These are phyloP conservation scores for Leishmania mexicana DNA, from an alignment of 208 protist genomes.

Conservation along the genomic window DNA sequence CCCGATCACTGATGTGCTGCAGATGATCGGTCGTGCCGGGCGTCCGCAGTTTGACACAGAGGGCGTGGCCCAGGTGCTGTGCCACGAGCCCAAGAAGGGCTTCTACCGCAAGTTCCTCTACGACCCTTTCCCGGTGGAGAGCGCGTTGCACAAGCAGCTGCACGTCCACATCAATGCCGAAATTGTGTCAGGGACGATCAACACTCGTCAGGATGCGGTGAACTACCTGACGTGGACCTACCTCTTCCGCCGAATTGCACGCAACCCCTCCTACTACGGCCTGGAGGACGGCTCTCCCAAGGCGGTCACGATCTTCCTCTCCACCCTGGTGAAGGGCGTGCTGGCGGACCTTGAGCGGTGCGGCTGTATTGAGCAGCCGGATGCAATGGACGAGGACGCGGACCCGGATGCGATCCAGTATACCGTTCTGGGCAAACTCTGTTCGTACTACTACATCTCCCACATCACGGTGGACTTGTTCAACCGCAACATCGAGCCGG, in stretches of 20 bases:
- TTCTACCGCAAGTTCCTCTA: conserved; percentile 99
- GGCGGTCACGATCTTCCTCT: conserved; percentile 86
- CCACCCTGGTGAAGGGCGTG: conserved; percentile 78
- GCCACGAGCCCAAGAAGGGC: conserved; percentile 98
- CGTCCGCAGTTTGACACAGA: conserved; percentile 97
- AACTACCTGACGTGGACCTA: conserved; percentile 99
- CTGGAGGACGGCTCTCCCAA: conserved; percentile 92
- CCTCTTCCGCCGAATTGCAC: conserved; percentile 96
- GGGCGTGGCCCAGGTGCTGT: conserved; percentile 96
- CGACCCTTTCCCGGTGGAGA: conserved; percentile 99
- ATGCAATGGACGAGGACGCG: conserved; percentile 47
- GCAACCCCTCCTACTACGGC: conserved; percentile 99
- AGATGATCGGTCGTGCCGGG: conserved; percentile 99
- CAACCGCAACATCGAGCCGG: conserved; percentile 65
- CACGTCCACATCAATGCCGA: conserved; percentile 99
- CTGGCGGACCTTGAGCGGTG: conserved; percentile 82
- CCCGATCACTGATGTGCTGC: conserved; percentile 99
- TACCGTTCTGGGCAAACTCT: conserved; percentile 95
- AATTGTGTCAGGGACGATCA: conserved; percentile 96
- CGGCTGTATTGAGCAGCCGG: conserved; percentile 80
- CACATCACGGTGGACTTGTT: conserved; percentile 95
- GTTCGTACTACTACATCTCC: conserved; percentile 99
- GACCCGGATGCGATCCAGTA: conserved; percentile 76
- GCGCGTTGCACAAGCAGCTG: conserved; percentile 92
- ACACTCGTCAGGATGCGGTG: conserved; percentile 94